Evolutionary conservation across 768 basidiomycete species (phyloP), one percentile per base, ranked within the genome.

Genomic region (Termitomyces sp.): DNA sequence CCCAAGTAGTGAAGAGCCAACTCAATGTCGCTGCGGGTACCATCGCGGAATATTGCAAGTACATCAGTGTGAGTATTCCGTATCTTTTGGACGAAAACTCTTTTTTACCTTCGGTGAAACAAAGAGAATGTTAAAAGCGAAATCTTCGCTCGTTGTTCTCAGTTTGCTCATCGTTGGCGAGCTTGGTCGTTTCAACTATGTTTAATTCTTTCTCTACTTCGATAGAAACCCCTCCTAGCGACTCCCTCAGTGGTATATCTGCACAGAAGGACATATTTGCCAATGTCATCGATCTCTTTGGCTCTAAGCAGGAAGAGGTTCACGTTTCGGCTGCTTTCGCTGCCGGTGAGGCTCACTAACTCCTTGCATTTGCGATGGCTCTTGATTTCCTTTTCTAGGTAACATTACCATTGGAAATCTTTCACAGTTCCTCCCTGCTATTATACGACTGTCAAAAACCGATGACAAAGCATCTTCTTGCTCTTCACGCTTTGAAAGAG

Each of bases 151-250:
- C 40, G 85, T 93, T 30, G 85, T 93, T 30, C 79, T 99, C 24
- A 90, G 92, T 61, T 75, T 98, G 53, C 75, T 97, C 15, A 87
- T 93, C 40, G 77, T 98, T 48, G 97, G 97, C 45, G 97, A 98
- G 69, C 79, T 98, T 40, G 97, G 96, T 32, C 86, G 95, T 34
- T 87, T 85, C 64, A 85, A 91, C 94, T 97, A 55, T 57, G 83
- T 73, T 40, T 30, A 19, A 51, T 51, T 37, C 43, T 51, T 49
- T 38, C 32, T 50, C n/a, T 5, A 9, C 50, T 58, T 28, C 8
- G 14, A 21, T 11, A 9, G 53, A 42, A 26, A 57, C 12, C 44
- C 34, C 30, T 30, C 35, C 54, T 43, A 21, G 51, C 17, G 14
- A 47, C 7, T 14, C 17, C 40, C 47, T n/a, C 61, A 98, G 95